Conservation (phyloP, 129 eudicot species). For the Flaveria brownii region DNA sequence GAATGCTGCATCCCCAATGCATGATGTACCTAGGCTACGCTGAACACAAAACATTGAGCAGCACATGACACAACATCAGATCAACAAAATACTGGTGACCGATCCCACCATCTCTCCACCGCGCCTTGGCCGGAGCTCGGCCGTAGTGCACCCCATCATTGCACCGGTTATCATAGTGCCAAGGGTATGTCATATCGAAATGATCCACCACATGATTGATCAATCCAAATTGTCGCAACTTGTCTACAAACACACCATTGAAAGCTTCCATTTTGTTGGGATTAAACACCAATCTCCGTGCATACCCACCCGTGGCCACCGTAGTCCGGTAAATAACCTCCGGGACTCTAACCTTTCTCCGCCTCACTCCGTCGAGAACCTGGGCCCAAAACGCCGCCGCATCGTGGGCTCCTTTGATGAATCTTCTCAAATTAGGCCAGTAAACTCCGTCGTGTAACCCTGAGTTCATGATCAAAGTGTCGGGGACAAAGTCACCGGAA, state of each 20-base stretch:
- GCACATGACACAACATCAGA: conserved; percentile 84
- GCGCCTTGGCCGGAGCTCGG: conserved; percentile 75
- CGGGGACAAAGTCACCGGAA: conserved; percentile 70
- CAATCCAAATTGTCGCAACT: conserved; percentile 53
- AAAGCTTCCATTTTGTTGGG: conserved; percentile 87
- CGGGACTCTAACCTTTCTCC: conserved; percentile 45
- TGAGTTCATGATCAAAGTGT: conserved; percentile 83
- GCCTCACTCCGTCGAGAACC: conserved; percentile 52
- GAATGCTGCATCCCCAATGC: neutral
- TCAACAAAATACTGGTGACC: conserved; percentile 98
- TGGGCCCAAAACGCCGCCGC: conserved; percentile 83
- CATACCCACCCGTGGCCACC: conserved; percentile 82
- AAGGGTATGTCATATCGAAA: conserved; percentile 86
- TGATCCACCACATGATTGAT: conserved; percentile 68
- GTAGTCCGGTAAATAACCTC: conserved; percentile 69
- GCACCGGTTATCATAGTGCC: conserved; percentile 93
- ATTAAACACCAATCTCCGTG: conserved; percentile 66
- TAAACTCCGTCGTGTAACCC: conserved; percentile 89
- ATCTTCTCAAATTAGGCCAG: conserved; percentile 67
- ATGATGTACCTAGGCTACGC: conserved; percentile 22
- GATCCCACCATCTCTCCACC: conserved; percentile 88
- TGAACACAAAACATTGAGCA: conserved; percentile 70
- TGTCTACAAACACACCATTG: conserved; percentile 83
- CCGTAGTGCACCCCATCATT: conserved; percentile 97
- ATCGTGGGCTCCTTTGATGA: conserved; percentile 62